Conservation (phyloP, 352 stramenopile species). For the Phytophthora ramorum region DNA sequence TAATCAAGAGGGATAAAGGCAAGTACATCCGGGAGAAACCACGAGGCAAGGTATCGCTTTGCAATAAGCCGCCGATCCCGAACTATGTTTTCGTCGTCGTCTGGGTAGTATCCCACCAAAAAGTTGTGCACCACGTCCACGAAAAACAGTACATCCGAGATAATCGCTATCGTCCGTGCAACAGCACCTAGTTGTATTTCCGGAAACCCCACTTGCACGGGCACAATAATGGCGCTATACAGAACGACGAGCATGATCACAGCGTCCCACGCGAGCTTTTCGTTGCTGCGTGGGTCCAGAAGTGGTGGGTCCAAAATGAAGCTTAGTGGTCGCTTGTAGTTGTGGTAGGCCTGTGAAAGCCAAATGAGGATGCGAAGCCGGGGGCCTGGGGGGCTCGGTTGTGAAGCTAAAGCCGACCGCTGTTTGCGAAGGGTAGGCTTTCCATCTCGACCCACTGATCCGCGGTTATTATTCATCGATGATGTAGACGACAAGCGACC, state of each 20-base stretch:
- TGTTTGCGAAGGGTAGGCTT: constrained; percentile 20
- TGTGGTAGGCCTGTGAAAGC: constrained; percentile 49
- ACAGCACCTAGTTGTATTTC: constrained; percentile 49
- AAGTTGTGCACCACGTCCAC: constrained; percentile 78
- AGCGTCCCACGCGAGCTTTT: constrained; percentile 69
- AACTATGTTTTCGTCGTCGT: constrained; percentile 71
- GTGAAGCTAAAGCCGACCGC: constrained; percentile 46
- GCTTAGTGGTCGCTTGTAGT: constrained; percentile 35
- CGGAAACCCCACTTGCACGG: constrained; percentile 76
- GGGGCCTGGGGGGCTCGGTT: constrained; percentile 19
- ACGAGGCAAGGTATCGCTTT: constrained; percentile 59
- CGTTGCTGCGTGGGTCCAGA: constrained; percentile 62
- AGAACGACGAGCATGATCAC: constrained; percentile 78
- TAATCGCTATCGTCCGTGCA: constrained; percentile 33
- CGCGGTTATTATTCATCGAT: constrained; percentile 26
- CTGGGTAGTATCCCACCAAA: constrained; percentile 68
- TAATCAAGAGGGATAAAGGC: constrained; percentile 63
- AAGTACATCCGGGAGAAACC: constrained; percentile 65
- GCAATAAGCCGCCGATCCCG: constrained; percentile 52
- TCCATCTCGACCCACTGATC: constrained; percentile 17
- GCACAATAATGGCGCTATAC: constrained; percentile 77
- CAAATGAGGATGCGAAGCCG: constrained; percentile 45
- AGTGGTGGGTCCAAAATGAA: constrained; percentile 46
- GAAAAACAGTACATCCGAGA: constrained; percentile 63
- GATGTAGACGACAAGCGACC: constrained; percentile 24